Conservation (phyloP, 2,329 filamentous ascomycete species). For the Fusarium redolens region DNA sequence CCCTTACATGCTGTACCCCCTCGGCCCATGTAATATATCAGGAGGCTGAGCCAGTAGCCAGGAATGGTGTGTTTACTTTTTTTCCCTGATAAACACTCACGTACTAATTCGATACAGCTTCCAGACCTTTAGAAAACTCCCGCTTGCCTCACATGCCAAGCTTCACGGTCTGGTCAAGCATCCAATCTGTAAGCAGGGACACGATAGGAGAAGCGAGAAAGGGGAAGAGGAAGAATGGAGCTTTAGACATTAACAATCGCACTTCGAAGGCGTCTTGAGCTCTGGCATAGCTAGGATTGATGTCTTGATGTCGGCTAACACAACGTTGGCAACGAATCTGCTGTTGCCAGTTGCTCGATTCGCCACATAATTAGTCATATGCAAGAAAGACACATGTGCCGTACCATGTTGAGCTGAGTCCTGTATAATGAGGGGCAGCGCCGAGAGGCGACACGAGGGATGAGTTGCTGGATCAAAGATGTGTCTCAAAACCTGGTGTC, state of each 20-base stretch:
- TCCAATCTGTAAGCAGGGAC: neutral
- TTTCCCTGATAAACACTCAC: neutral
- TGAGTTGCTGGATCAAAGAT: conserved; percentile 8
- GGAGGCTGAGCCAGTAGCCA: neutral
- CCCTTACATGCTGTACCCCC: neutral
- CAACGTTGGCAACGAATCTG: neutral
- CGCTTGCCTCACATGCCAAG: conserved; percentile 1
- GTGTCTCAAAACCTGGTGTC: conserved; percentile 6
- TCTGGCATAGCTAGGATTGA: neutral
- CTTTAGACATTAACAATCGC: neutral
- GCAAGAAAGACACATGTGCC: neutral
- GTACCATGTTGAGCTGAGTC: neutral
- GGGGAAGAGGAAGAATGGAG: neutral
- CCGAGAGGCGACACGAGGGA: neutral
- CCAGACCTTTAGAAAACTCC: neutral
- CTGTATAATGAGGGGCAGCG: neutral
- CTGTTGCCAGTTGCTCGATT: neutral
- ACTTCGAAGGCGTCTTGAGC: neutral
- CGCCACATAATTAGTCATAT: neutral
- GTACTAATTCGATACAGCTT: neutral
- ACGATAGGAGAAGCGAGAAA: neutral
- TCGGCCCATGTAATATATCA: neutral
- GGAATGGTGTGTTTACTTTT: neutral
- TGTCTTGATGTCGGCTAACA: neutral
- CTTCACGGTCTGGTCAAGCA: neutral